Base-by-base conservation (phyloP, 2,329 filamentous ascomycete genomes). In the Diplocarpon mali region DNA sequence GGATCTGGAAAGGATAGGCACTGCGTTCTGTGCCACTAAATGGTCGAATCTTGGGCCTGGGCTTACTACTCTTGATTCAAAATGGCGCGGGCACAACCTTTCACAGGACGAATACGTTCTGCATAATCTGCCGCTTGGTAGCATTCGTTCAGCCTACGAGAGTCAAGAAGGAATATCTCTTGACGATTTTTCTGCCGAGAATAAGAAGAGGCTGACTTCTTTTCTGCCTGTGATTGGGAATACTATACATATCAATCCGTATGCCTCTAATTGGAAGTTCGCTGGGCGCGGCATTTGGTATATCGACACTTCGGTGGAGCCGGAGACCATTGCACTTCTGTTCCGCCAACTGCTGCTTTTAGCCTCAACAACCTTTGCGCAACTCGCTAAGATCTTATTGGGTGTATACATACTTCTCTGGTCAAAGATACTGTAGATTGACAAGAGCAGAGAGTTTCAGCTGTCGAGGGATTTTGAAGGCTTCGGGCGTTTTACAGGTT, bases 31-130 rank as follows among this genome's bases (percentile, higher is more conserved):
- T 14, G 31, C 24, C 31, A 47, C 45, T 30, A 47, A 44, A 47
- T 47, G 45, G 45, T 35, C 43, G 35, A 47, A 47, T 37, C 35
- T 47, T 39, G 45, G 45, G n/a, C 24, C 45, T 28, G 45, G 45
- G 30, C 38, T 42, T 14, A 42, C 20, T 32, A 38, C 44, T 38
- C 35, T 2, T 35, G 44, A 42, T 40, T 40, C 40, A 17, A 47
- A 43, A 34, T 47, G 45, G 45, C 28, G 13, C n/a, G 20, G 45
- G 14, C 46, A 48, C 13, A 44, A 32, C 16, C 17, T 38, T 38
- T 27, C 24, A 38, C 5, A 3, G 9, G 36, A 38, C 36, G 16
- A 38, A 5, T 27, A 20, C 17, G 7, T 38, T 27, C 36, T 7
- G 20, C 20, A 38, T 38, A 27, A 27, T 38, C 36, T 38, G 24